Evolutionary conservation across 2,329 filamentous ascomycete species (phyloP).

Genomic region (Fusarium sp.): DNA sequence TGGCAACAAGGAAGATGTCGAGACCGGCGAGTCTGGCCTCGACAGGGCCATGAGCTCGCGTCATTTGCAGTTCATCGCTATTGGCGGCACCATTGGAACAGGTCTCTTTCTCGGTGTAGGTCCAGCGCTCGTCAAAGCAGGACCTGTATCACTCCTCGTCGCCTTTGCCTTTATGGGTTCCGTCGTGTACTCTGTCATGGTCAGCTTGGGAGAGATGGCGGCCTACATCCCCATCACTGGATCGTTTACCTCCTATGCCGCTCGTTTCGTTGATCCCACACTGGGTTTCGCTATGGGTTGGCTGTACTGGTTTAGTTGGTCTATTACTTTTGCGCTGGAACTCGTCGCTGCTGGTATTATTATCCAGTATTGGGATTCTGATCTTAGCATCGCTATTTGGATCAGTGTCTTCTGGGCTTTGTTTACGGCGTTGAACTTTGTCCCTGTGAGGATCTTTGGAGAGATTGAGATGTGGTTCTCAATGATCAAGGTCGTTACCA

Average conservation of each 20-base stretch:
- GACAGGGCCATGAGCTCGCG: conserved; percentile 55
- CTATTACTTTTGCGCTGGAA: conserved; percentile 79
- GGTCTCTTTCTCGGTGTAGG: conserved; percentile 79
- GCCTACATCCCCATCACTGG: conserved; percentile 82
- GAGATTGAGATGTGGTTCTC: conserved; percentile 85
- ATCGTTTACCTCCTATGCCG: conserved; percentile 81
- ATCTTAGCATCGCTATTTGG: conserved; percentile 76
- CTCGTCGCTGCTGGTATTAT: conserved; percentile 79
- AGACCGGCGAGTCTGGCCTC: conserved; percentile 54
- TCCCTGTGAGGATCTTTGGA: conserved; percentile 79
- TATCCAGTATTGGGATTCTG: conserved; percentile 78
- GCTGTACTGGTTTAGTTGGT: conserved; percentile 87
- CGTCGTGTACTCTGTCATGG: conserved; percentile 82
- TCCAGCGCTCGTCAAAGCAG: conserved; percentile 70
- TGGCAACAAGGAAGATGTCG: conserved; percentile 50
- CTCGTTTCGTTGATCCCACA: conserved; percentile 78
- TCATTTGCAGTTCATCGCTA: conserved; percentile 64
- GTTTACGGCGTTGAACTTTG: conserved; percentile 76
- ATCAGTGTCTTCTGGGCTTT: conserved; percentile 80
- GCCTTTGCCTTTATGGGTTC: conserved; percentile 77
- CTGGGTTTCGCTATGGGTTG: conserved; percentile 84
- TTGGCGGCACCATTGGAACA: conserved; percentile 76
- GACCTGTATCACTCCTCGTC: conserved; percentile 75
- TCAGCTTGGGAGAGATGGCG: conserved; percentile 77
- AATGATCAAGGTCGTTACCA: conserved; percentile 80